Percentiles rank a stretch among this genome's conserved stretches.
These are phyloP conservation scores for Aspergillus diversus DNA, from an alignment of 495 filamentous ascomycete genomes.

Conservation along the genomic window DNA sequence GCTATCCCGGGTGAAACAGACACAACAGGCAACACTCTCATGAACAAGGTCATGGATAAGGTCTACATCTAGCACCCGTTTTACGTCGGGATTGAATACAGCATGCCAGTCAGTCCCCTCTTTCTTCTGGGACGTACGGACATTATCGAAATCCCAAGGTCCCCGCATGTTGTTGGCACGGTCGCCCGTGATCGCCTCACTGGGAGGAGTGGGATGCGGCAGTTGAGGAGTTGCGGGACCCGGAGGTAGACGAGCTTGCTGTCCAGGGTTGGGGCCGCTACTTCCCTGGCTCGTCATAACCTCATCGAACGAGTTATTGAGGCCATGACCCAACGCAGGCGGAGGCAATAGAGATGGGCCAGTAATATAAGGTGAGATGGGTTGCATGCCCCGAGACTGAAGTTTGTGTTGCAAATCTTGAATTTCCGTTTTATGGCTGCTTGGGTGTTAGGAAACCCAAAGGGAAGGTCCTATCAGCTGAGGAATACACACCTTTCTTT, in stretches of 20 bases:
- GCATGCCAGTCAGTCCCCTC: slow-evolving; percentile 85
- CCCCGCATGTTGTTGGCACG: slow-evolving; percentile 79
- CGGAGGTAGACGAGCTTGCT: slow-evolving; percentile 61
- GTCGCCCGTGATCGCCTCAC: slow-evolving; percentile 56
- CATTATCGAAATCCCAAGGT: slow-evolving; percentile 81
- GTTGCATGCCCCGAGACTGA: slow-evolving; percentile 78
- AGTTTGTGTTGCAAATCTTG: slow-evolving; percentile 82
- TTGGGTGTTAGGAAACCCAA: neutral
- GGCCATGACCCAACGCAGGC: slow-evolving; percentile 86
- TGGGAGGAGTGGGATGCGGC: slow-evolving; percentile 76
- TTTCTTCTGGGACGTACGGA: slow-evolving; percentile 83
- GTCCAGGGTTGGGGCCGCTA: slow-evolving; percentile 80
- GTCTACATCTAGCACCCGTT: slow-evolving; percentile 82
- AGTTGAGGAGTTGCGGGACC: slow-evolving; percentile 91
- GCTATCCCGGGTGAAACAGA: slow-evolving; percentile 85
- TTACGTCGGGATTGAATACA: slow-evolving; percentile 84
- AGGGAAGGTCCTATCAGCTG: neutral
- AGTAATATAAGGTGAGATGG: slow-evolving; percentile 63
- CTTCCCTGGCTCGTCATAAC: slow-evolving; percentile 92
- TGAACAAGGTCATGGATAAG: slow-evolving; percentile 84
- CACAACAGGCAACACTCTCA: slow-evolving; percentile 90
- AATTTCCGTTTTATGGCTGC: slow-evolving; percentile 93
- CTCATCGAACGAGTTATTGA: slow-evolving; percentile 87
- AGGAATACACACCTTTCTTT: slow-evolving; percentile 77
- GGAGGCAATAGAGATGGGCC: slow-evolving; percentile 79